Evolutionary conservation across 2,329 filamentous ascomycete species (phyloP), one percentile per base, ranked within the genome.

Genomic region (Trichoderma koningii): DNA sequence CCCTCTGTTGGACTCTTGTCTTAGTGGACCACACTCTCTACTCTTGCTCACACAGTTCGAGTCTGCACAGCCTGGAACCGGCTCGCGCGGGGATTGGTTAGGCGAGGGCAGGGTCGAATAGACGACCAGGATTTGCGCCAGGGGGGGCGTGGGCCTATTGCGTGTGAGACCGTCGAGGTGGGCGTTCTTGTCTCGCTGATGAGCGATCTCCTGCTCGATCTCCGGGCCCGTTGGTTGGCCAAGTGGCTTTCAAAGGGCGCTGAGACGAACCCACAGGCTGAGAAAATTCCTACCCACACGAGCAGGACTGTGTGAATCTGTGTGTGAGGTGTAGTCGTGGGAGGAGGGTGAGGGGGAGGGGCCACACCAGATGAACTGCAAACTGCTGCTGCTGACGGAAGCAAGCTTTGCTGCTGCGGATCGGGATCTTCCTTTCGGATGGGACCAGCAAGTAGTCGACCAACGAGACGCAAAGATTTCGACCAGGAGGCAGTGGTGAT

Each of bases 21-120:
- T 38, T 63, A 63, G 64, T 67, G 60, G 65, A 51, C 62, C 62
- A 57, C 62, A 55, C 59, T 28, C n/a, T 15, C 34, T 30, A 30
- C 17, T 34, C n/a, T 38, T 38, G 34, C 51, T 38, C 53, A 63
- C 63, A 61, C 56, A 53, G 47, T 47, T 57, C 65, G 30, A 63
- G 64, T 56, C 67, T 69, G 64, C 69, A 66, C 69, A 70, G 69
- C 70, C 69, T 70, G 55, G 62, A 66, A 66, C 69, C 66, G 67
- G 70, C 68, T 67, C 65, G 69, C 66, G 70, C 69, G 69, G 70
- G 70, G 68, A 68, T 68, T 64, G 55, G 66, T 63, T 68, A 73
- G 66, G 66, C 67, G 69, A 75, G 71, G 72, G 73, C 71, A 73
- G 69, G 72, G 71, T 71, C 73, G 71, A 73, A 70, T 70, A 73